Evolutionary conservation across 371 early-diverging fungal genomes (phyloP).

Genomic region (Rhizopus microsporus): DNA sequence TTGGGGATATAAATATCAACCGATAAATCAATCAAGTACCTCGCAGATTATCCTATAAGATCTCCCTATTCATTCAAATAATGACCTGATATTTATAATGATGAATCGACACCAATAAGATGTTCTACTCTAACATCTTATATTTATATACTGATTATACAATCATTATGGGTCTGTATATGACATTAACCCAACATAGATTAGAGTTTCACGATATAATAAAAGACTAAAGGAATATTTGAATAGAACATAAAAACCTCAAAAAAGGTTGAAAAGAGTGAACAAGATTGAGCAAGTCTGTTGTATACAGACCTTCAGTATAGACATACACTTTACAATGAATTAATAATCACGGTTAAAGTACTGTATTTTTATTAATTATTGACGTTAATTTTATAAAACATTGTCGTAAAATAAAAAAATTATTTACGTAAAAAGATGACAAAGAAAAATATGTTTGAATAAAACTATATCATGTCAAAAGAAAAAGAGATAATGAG

Average conservation of each 20-base stretch:
- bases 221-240: slow-evolving; percentile 2
- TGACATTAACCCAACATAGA: not conserved
- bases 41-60: not conserved
- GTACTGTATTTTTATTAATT: not conserved
- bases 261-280: not conserved
- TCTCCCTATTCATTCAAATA: too few relatives aligned
- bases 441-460: too few relatives aligned
- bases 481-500: too few relatives aligned
- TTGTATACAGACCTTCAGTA: slow-evolving; percentile 2
- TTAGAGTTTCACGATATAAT: not conserved
- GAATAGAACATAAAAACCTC: not conserved
- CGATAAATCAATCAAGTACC: slow-evolving; percentile 3
- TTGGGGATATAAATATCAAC: not conserved
- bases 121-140: too few relatives aligned
- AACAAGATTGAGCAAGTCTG: slow-evolving; percentile 4
- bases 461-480: too few relatives aligned
- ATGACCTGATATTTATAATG: too few relatives aligned
- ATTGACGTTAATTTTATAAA: too few relatives aligned
- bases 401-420: too few relatives aligned
- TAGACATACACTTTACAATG: slow-evolving; percentile 2
- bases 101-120: too few relatives aligned
- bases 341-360: slow-evolving; percentile 2
- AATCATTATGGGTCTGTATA: too few relatives aligned
- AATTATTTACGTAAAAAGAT: too few relatives aligned
- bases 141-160: slow-evolving; percentile 4